phyloP scores from a whole-genome alignment of 148 eudicot genomes.

The Rhododendron griersonianum region DNA sequence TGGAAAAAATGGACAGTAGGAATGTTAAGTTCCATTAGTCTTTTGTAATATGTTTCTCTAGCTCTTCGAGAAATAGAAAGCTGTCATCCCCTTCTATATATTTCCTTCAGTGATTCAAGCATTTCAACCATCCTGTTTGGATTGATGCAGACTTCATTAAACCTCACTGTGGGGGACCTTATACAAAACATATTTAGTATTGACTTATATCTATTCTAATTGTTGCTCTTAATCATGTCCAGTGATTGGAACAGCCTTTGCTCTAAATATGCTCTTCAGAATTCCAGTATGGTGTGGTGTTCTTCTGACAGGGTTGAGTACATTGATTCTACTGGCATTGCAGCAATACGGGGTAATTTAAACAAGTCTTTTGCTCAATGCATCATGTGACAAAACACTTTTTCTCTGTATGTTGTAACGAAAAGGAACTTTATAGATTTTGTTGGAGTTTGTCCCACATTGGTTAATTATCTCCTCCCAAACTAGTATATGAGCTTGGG shows the following conservation, averaged over 20 bases:
- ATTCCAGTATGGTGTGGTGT: constrained; percentile 92
- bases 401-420: not conserved
- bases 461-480: too few species aligned
- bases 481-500: too few species aligned
- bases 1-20: not conserved
- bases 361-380: not conserved
- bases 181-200: not conserved
- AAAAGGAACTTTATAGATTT: not conserved
- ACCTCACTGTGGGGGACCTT: not conserved
- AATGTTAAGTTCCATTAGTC: not conserved
- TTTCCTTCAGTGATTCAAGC: not conserved
- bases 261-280: constrained; percentile 85
- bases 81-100: not conserved
- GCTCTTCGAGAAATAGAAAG: not conserved
- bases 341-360: constrained; percentile 90
- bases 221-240: constrained; percentile 15
- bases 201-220: not conserved
- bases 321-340: constrained; percentile 74
- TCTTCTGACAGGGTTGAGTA: constrained; percentile 91
- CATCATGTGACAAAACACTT: not conserved
- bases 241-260: constrained; percentile 99
- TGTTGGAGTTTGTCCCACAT: too few species aligned
- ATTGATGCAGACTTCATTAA: not conserved
- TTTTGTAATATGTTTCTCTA: not conserved
- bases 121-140: not conserved